These are phyloP conservation scores for Xylariaceae sp. DNA, from an alignment of 2,329 filamentous ascomycete species.

Conservation along the genomic window DNA sequence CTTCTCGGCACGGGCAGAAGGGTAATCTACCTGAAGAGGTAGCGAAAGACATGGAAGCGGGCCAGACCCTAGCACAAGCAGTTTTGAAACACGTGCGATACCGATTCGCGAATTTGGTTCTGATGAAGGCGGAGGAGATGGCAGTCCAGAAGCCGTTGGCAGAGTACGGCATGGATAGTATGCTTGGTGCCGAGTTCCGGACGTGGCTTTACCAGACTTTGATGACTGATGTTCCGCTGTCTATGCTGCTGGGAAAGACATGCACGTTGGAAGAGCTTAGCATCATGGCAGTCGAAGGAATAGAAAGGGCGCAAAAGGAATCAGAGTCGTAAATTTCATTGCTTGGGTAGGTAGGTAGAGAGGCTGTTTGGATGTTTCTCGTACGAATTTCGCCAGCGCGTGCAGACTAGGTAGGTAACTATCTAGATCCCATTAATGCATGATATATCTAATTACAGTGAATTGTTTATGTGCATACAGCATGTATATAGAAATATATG, in stretches of 20 bases:
- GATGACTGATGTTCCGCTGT: conserved; percentile 32
- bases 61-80: conserved; percentile 7
- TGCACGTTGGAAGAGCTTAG: conserved; percentile 1
- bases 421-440: no score
- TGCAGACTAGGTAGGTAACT: no score
- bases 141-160: conserved; percentile 16
- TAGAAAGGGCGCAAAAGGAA: neutral
- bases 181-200: conserved; percentile 35
- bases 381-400: no score
- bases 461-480: no score
- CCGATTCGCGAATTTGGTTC: conserved; percentile 15
- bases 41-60: neutral
- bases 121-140: conserved; percentile 13
- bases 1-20: neutral
- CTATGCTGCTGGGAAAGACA: neutral
- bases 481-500: no score
- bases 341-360: neutral
- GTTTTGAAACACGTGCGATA: conserved; percentile 5
- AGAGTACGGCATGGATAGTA: conserved; percentile 32
- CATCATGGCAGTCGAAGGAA: neutral
- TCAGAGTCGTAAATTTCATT: neutral
- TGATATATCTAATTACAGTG: no score
- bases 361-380: neutral
- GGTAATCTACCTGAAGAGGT: neutral
- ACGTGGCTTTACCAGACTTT: conserved; percentile 33